Percentiles rank a stretch among this genome's conserved stretches.
phyloP scores from a whole-genome alignment of 2,329 filamentous ascomycete species.

The Claviceps sp. region DNA sequence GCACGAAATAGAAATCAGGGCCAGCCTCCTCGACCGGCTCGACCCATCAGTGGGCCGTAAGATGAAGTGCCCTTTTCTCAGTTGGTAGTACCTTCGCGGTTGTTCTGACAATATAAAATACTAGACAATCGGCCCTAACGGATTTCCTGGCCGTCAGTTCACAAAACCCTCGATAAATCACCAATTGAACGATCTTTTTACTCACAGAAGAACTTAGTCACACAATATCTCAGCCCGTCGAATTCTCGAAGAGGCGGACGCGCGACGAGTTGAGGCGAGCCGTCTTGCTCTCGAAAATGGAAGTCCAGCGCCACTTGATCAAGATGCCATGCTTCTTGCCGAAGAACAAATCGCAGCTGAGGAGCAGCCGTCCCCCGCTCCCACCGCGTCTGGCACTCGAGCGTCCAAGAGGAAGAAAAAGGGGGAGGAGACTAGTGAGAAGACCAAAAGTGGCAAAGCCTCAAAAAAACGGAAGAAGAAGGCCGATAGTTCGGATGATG shows the following conservation, averaged over 20 bases:
- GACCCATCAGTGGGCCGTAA: constrained; percentile 27
- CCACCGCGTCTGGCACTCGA: constrained; percentile 13
- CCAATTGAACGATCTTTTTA: background rate
- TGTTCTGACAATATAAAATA: constrained; percentile 4
- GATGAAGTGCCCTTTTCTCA: constrained; percentile 5
- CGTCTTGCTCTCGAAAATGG: constrained; percentile 10
- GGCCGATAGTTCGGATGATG: constrained; percentile 26
- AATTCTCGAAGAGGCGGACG: constrained; percentile 37
- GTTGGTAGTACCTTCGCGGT: background rate
- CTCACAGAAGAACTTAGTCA: constrained; percentile 30
- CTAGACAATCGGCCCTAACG: constrained; percentile 37
- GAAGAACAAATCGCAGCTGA: constrained; percentile 13
- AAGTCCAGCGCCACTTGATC: constrained; percentile 10
- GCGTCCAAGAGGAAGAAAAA: constrained; percentile 27
- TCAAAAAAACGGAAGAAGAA: constrained; percentile 39
- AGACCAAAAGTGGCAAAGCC: constrained; percentile 47
- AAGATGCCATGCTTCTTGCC: constrained; percentile 4
- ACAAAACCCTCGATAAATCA: background rate
- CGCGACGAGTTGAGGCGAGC: constrained; percentile 29
- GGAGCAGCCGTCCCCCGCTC: constrained; percentile 15
- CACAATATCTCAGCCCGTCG: constrained; percentile 56
- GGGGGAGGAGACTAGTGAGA: constrained; percentile 41
- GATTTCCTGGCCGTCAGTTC: constrained; percentile 37
- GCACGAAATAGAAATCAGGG: constrained; percentile 7
- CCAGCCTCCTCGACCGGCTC: constrained; percentile 12